Evolutionary conservation across 176 grass and related monocot species (phyloP), one percentile per base, ranked within the genome.

Genomic region (Guadua angustifolia): DNA sequence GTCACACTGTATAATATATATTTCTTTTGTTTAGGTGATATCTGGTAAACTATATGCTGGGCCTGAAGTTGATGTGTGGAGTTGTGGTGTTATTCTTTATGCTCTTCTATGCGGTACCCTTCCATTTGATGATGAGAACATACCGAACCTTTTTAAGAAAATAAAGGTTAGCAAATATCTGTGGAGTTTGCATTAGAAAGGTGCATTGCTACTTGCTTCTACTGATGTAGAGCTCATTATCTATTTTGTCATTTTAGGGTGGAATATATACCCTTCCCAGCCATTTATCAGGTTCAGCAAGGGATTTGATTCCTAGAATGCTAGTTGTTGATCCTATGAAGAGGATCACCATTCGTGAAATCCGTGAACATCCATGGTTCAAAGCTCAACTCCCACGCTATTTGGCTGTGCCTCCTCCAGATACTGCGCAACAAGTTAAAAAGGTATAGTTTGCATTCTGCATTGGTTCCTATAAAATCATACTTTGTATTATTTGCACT

Each of bases 71-170:
- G 92, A 94, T 86, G 88, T 94, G 4, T 94, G 92, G 92, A 90
- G 88, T 44, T 94, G 92, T 45, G 92, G 92, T 70, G 92, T 94
- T 73, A 94, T 94, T 75, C 92, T 94, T 72, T 94, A 94, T 72
- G 92, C 88, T 61, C 92, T 94, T 88, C 82, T 94, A 36, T 94
- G 92, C 86, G 92, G 92, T 45, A 94, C 88, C 40, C 83, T 94
- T 75, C 92, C 92, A 63, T 93, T 93, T 86, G 91, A 93, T 80
- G 91, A 90, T 44, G 91, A 93, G 82, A 93, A 93, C 62, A 90
- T 93, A n/a, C 91, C 91, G 0, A 93, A 93, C 59, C 85, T 93
- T 61, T 93, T 90, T 86, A 93, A 90, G 86, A 93, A 93, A 88
- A 93, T 93, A 83, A 93, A 93, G 88, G 91, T 87, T 72, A 88